Conservation (phyloP, 768 basidiomycete genomes). For the Inosperma sp. region DNA sequence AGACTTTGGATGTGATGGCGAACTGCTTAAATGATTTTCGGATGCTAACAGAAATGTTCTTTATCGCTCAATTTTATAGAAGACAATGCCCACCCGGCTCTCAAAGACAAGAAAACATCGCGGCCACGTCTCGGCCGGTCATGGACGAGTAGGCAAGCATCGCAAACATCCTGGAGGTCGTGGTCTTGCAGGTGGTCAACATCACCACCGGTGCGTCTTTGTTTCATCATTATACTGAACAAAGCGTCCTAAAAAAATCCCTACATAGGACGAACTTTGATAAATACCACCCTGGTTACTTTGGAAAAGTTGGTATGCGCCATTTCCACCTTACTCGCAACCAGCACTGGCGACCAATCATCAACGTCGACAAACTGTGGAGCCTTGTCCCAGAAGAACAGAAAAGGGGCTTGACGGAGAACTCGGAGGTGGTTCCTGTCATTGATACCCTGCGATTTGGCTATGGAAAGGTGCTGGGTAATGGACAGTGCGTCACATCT, state of each 20-base stretch:
- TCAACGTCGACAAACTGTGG: constrained; percentile 99
- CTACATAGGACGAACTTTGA: constrained; percentile 86
- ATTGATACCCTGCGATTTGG: constrained; percentile 83
- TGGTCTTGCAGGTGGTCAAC: constrained; percentile 99
- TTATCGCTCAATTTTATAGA: constrained; percentile 26
- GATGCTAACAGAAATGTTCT: constrained; percentile 18
- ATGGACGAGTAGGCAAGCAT: constrained; percentile 99
- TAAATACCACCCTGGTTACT: constrained; percentile 99
- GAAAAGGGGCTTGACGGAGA: constrained; percentile 69
- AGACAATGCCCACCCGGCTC: constrained; percentile 89
- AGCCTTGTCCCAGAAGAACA: constrained; percentile 81
- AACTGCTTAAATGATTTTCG: constrained; percentile 13
- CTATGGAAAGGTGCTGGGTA: constrained; percentile 93
- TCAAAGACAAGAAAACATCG: constrained; percentile 98
- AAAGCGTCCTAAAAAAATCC: too few species aligned
- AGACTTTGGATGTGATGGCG: constrained; percentile 46
- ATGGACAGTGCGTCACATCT: constrained; percentile 61
- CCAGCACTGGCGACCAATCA: constrained; percentile 85
- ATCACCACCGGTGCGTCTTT: constrained; percentile 88
- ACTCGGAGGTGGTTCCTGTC: constrained; percentile 86
- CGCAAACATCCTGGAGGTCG: constrained; percentile 99
- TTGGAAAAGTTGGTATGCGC: constrained; percentile 99
- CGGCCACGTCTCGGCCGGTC: constrained; percentile 98
- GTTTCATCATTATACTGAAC: too few species aligned
- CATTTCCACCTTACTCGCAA: constrained; percentile 95